Conservation (phyloP, 768 basidiomycete species). For the Phylloporus arenicola region DNA sequence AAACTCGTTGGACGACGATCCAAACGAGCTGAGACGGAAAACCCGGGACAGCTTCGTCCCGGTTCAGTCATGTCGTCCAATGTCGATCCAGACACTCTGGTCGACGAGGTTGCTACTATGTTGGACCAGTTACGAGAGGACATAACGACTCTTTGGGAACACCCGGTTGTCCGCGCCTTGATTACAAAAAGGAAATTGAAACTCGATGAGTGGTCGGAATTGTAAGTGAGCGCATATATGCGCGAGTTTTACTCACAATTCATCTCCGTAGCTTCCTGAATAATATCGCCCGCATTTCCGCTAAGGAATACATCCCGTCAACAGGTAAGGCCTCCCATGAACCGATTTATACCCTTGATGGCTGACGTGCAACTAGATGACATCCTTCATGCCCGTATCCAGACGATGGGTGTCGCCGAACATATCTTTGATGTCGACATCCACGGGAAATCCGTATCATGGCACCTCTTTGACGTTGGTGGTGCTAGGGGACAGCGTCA, state of each 20-base stretch:
- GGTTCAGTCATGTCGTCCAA: constrained; percentile 25
- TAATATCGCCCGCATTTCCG: constrained; percentile 66
- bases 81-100: constrained; percentile 47
- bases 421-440: constrained; percentile 79
- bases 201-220: constrained; percentile 85
- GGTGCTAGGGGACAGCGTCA: constrained; percentile 69
- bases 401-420: constrained; percentile 85
- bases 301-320: constrained; percentile 64
- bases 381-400: constrained; percentile 83
- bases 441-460: constrained; percentile 69
- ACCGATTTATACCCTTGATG: constrained; percentile 27
- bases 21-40: constrained; percentile 21
- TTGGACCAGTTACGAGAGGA: constrained; percentile 56
- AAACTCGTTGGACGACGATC: constrained; percentile 28
- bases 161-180: constrained; percentile 63
- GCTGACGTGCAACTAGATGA: constrained; percentile 50
- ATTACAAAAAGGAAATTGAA: constrained; percentile 65
- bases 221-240: constrained; percentile 47
- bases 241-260: constrained; percentile 4
- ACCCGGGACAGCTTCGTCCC: constrained; percentile 27
- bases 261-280: constrained; percentile 56
- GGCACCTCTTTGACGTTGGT: constrained; percentile 70
- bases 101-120: constrained; percentile 57
- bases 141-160: constrained; percentile 66
- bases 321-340: constrained; percentile 45